Evolutionary conservation across 352 stramenopile genomes (phyloP), one percentile per base, ranked within the genome.

Genomic region (Globisporangium nodosum): DNA sequence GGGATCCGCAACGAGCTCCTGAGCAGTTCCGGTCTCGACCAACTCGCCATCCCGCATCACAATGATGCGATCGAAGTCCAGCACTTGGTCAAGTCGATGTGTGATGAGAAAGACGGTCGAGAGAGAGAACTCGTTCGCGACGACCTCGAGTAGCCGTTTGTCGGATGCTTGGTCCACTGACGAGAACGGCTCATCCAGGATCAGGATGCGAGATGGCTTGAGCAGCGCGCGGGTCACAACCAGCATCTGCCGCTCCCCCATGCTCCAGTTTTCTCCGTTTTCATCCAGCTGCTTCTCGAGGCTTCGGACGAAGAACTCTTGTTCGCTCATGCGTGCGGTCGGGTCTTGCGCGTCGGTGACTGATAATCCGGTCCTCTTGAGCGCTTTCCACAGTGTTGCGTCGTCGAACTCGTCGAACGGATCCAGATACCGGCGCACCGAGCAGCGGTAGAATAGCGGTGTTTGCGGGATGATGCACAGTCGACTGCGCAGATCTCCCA

Each of bases 401-500:
- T 97, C 88, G 20, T 65, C 74, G 60, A 86, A 92, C 54, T 92
- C 65, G 30, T 76, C 20, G 43, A 96, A 97, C 40, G 92, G 94
- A 66, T 98, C 93, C 9, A 98, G 63, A 67, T 98, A 98, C 31
- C 74, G 83, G 18, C 91, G 82, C 42, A 98, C 75, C 9, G 81
- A 94, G 27, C 95, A 95, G 12, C 74, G 81, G 61, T 98, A 98
- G 54, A 98, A 74, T 7, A 98, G 75, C 37, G 94, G 94, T 46
- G 97, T 88, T 63, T 86, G 76, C 6, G 96, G 96, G 47, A 99
- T 72, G 40, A 86, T 82, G 40, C 64, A 76, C 16, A 86, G 56
- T 12, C 71, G 68, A 1, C 63, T 66, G 24, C 76, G 76, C 27
- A 86, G 54, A 15, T 63, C 58, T 45, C 56, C 63, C 24, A 84